A percentile compares a stretch with the other conserved stretches of the same genome.
Conservation (phyloP, 768 basidiomycete species). For the Tulasnella sp. region DNA sequence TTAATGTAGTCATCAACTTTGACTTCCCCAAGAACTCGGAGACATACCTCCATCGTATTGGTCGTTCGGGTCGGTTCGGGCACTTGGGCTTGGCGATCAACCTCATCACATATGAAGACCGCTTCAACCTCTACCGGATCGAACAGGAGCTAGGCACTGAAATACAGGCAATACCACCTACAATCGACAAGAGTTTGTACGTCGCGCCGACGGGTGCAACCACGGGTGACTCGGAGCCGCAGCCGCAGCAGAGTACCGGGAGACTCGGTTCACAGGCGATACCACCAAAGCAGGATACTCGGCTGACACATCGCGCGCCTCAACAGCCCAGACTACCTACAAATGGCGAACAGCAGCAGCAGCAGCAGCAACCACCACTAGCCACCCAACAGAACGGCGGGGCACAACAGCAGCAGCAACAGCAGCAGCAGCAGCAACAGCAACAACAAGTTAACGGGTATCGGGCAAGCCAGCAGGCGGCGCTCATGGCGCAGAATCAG, state of each 20-base stretch:
- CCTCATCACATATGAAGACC: conserved; percentile 93
- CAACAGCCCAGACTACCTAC: conserved; percentile 4
- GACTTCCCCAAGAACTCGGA: conserved; percentile 99
- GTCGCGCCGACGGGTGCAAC: conserved; percentile 54
- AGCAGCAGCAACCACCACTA: conserved; percentile 18
- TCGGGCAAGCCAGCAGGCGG: not conserved
- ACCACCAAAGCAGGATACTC: conserved; percentile 4
- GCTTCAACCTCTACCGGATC: conserved; percentile 95
- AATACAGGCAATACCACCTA: conserved; percentile 88
- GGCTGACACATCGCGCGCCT: conserved; percentile 14
- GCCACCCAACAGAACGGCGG: conserved; percentile 12
- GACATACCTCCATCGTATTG: conserved; percentile 97
- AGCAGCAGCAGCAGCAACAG: conserved; percentile 16
- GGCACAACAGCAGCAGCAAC: conserved; percentile 1
- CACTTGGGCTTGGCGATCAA: conserved; percentile 96
- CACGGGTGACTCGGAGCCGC: not conserved
- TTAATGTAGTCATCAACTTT: conserved; percentile 99
- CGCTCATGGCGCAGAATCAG: not conserved
- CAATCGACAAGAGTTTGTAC: conserved; percentile 84
- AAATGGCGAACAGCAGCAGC: conserved; percentile 1
- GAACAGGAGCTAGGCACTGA: conserved; percentile 98
- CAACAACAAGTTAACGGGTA: conserved; percentile 1
- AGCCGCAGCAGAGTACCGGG: conserved; percentile 8
- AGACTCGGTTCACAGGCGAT: conserved; percentile 29
- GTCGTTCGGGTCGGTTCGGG: conserved; percentile 94